phyloP scores from a whole-genome alignment of 371 early-diverging fungal species.

The Zychaea mexicana region DNA sequence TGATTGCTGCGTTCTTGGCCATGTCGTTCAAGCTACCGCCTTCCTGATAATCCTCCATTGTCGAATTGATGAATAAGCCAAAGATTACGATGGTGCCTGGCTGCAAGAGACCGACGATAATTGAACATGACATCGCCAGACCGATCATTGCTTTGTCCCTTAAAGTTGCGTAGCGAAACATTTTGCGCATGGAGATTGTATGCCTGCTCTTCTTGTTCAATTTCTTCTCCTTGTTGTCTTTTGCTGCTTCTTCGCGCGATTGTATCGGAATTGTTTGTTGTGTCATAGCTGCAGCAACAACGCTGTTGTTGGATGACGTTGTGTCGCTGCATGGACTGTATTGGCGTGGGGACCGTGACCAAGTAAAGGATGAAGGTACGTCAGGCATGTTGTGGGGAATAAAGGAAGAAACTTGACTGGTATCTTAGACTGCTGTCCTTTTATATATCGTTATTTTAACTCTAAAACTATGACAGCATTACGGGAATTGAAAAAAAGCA shows the following conservation, averaged over 20 bases:
- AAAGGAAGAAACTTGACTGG: too few species aligned
- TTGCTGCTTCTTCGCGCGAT: slow-evolving; percentile 18
- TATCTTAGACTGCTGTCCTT: too few species aligned
- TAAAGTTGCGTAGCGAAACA: slow-evolving; percentile 71
- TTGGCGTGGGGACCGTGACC: background rate
- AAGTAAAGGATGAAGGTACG: background rate
- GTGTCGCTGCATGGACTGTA: background rate
- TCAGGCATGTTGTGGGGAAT: too few species aligned
- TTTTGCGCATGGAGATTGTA: slow-evolving; percentile 20
- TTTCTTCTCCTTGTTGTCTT: slow-evolving; percentile 1
- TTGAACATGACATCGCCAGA: slow-evolving; percentile 26
- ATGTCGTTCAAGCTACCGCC: slow-evolving; percentile 11
- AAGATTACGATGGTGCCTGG: slow-evolving; percentile 29
- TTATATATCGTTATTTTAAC: too few species aligned
- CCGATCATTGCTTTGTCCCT: slow-evolving; percentile 46
- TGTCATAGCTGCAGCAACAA: slow-evolving; percentile 36
- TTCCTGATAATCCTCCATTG: background rate
- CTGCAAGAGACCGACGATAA: slow-evolving; percentile 24
- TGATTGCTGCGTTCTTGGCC: slow-evolving; percentile 47
- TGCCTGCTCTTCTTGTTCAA: background rate
- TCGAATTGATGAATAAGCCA: slow-evolving; percentile 14
- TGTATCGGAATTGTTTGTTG: slow-evolving; percentile 22
- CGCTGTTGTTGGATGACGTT: background rate
- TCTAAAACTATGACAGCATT: too few species aligned
- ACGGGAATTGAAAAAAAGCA: too few species aligned